phyloP scores from a whole-genome alignment of 2,329 filamentous ascomycete species.

The Pezicula radicicola region DNA sequence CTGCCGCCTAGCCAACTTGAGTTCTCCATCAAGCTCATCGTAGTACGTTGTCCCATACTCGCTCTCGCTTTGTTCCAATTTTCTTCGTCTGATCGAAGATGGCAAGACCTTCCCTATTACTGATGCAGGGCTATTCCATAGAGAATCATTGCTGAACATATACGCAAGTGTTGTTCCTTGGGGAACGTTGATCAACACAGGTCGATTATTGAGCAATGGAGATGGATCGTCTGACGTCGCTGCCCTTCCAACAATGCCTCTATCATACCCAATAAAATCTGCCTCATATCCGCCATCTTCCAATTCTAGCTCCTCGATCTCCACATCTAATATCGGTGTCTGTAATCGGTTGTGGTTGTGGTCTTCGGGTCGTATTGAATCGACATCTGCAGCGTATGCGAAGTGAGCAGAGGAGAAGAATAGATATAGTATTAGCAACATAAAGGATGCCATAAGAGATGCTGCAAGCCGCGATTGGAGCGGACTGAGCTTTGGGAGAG shows the following conservation, averaged over 20 bases:
- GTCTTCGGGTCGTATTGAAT: constrained; percentile 38
- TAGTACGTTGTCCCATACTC: neutral
- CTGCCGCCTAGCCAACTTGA: constrained; percentile 14
- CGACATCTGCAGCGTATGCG: constrained; percentile 59
- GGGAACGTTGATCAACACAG: constrained; percentile 54
- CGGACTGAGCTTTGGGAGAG: constrained; percentile 52
- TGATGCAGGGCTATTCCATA: constrained; percentile 32
- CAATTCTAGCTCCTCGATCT: constrained; percentile 28
- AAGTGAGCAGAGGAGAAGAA: constrained; percentile 55
- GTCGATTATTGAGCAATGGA: constrained; percentile 62
- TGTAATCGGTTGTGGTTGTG: constrained; percentile 45
- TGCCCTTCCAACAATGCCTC: constrained; percentile 60
- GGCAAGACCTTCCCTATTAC: constrained; percentile 27
- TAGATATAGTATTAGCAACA: constrained; percentile 60
- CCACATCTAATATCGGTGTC: constrained; percentile 25
- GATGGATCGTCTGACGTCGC: constrained; percentile 43
- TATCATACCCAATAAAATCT: constrained; percentile 58
- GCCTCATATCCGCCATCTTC: constrained; percentile 49
- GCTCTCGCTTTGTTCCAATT: neutral
- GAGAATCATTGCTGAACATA: constrained; percentile 55
- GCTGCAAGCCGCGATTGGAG: constrained; percentile 71
- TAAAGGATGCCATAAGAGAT: constrained; percentile 57
- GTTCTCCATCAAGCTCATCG: constrained; percentile 11
- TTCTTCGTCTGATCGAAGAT: constrained; percentile 20
- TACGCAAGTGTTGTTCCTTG: constrained; percentile 63